Percentiles rank a stretch among this genome's conserved stretches.
phyloP scores from a whole-genome alignment of 495 filamentous ascomycete species.

The Xylaria longipes region DNA sequence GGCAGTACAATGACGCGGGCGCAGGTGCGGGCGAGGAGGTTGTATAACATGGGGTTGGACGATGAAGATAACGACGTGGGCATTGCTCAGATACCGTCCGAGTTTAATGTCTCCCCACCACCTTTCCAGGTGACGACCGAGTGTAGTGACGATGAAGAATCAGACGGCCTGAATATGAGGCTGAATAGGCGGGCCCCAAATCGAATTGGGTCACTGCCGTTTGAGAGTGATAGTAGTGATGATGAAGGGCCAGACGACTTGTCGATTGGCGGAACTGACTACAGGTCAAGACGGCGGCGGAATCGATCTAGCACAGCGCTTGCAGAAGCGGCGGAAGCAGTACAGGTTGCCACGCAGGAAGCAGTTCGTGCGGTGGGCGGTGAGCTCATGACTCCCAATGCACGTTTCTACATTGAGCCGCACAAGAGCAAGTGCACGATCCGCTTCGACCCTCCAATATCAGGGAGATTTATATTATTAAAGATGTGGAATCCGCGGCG shows the following conservation, averaged over 20 bases:
- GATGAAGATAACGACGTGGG: constrained; percentile 60
- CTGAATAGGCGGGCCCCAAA: constrained; percentile 45
- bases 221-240: constrained; percentile 56
- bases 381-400: constrained; percentile 70
- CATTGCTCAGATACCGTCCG: constrained; percentile 58
- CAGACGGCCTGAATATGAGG: constrained; percentile 40
- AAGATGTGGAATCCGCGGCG: constrained; percentile 83
- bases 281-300: constrained; percentile 31
- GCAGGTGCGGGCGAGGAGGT: constrained; percentile 47
- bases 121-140: constrained; percentile 58
- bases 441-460: constrained; percentile 87
- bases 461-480: constrained; percentile 77
- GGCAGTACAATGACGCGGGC: constrained; percentile 48
- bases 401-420: constrained; percentile 78
- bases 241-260: constrained; percentile 43
- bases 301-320: constrained; percentile 51
- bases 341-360: constrained; percentile 59
- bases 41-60: constrained; percentile 53
- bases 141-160: constrained; percentile 58
- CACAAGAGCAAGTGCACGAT: constrained; percentile 85
- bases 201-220: constrained; percentile 56
- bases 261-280: constrained; percentile 31
- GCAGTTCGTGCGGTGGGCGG: constrained; percentile 60
- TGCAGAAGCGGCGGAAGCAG: constrained; percentile 57
- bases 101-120: constrained; percentile 51